phyloP scores from a whole-genome alignment of 768 basidiomycete species.

The Amanita subjunquillea region DNA sequence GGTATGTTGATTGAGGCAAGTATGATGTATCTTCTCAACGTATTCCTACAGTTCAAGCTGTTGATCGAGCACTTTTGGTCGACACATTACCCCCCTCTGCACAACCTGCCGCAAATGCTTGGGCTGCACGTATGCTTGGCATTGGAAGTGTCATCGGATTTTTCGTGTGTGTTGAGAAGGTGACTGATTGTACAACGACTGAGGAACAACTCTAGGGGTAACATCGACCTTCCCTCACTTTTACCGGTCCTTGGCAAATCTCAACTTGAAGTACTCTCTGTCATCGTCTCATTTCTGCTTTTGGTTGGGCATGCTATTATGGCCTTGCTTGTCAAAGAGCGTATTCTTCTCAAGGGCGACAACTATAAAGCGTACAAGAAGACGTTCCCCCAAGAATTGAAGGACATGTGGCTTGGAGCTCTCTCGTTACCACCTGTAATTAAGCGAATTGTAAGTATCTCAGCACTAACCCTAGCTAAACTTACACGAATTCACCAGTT shows the following conservation, averaged over 20 bases:
- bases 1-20: constrained; percentile 16
- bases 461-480: neutral
- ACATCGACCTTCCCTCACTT: constrained; percentile 58
- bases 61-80: constrained; percentile 85
- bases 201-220: constrained; percentile 43
- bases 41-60: constrained; percentile 56
- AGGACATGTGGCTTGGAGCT: constrained; percentile 64
- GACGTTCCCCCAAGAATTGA: constrained; percentile 34
- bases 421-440: constrained; percentile 64
- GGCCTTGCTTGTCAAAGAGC: constrained; percentile 55
- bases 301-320: constrained; percentile 56
- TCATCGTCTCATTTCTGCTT: constrained; percentile 62
- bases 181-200: neutral
- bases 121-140: constrained; percentile 91
- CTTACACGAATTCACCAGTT: constrained; percentile 32
- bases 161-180: constrained; percentile 54
- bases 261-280: constrained; percentile 74
- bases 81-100: constrained; percentile 66
- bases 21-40: constrained; percentile 1
- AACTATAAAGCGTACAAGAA: constrained; percentile 19
- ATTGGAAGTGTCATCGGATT: constrained; percentile 82
- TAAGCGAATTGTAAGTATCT: constrained; percentile 59
- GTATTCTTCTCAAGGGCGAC: constrained; percentile 41
- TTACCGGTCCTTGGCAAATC: constrained; percentile 71
- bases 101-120: constrained; percentile 85